Percentiles rank a stretch among this genome's conserved stretches.
Evolutionary conservation across 2,329 filamentous ascomycete species (phyloP).

Genomic region (Fusarium virguliforme): DNA sequence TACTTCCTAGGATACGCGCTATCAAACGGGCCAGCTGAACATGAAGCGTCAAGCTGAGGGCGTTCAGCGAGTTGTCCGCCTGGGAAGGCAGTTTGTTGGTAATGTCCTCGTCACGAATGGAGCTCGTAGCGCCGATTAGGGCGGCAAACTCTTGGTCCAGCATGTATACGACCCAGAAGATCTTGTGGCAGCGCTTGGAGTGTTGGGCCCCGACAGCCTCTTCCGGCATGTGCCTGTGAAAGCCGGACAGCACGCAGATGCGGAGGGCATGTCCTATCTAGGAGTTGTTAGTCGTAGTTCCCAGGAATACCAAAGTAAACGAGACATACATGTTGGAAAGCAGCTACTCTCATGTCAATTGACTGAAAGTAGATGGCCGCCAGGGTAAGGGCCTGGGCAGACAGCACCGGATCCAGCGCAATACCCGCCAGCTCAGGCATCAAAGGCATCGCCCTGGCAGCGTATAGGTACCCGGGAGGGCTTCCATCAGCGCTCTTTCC

Average conservation of each 20-base stretch:
- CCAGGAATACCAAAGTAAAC: fast-evolving
- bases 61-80: slow-evolving; percentile 49
- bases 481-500: slow-evolving; percentile 48
- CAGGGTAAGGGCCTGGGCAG: slow-evolving; percentile 53
- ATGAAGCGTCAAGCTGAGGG: slow-evolving; percentile 48
- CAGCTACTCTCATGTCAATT: slow-evolving; percentile 59
- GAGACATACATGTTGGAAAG: slow-evolving; percentile 57
- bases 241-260: slow-evolving; percentile 54
- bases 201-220: slow-evolving; percentile 44
- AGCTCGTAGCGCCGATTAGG: slow-evolving; percentile 50
- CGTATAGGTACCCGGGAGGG: slow-evolving; percentile 58
- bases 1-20: slow-evolving; percentile 45
- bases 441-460: slow-evolving; percentile 58
- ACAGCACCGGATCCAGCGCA: slow-evolving; percentile 43
- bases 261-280: slow-evolving; percentile 55
- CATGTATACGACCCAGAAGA: slow-evolving; percentile 55
- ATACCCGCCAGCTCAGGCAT: slow-evolving; percentile 55
- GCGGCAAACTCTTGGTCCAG: slow-evolving; percentile 51
- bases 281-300: neutral
- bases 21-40: slow-evolving; percentile 50
- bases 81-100: slow-evolving; percentile 52
- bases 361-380: slow-evolving; percentile 60
- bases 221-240: slow-evolving; percentile 50
- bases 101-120: slow-evolving; percentile 53
- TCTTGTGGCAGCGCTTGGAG: slow-evolving; percentile 50